Evolutionary conservation across 1,284 basidiomycete species (phyloP), one percentile per base, ranked within the genome.

Genomic region (Puccinia sorghi): DNA sequence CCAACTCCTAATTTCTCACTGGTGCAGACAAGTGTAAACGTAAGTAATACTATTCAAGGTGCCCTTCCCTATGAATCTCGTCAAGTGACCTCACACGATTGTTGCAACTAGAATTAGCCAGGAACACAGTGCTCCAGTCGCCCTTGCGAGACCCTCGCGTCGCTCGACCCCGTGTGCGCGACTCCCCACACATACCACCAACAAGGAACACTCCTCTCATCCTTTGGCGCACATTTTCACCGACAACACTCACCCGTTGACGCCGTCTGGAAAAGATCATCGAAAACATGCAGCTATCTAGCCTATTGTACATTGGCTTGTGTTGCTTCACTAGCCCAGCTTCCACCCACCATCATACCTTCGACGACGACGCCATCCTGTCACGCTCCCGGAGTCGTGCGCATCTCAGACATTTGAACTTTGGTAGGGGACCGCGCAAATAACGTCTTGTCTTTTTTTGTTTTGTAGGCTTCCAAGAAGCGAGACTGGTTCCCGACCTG

Each of bases 401-500:
- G 66, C 50, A 50, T 15, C 52, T n/a, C 15, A 7, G 8, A n/a
- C 3, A n/a, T 17, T 52, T 1, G 46, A 52, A 20, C 15, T 25
- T 9, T 25, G 50, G 12, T 37, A n/a, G n/a, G 27, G 13, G 4
- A 52, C 66, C 52, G 46, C 50, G 27, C 27, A 32, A 17, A 20
- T 52, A 13, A 52, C 52, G 66, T n/a, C 3, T 52, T 15, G 17
- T 0, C 9, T 15, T 22, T 7, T 37, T n/a, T 50, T 52, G 27
- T 52, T 12, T 22, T 1, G 1, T 50, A 69, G 66, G 66, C 52
- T 69, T 69, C 52, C 32, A 50, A 50, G 25, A 50, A 48, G 27
- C 22, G 50, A 7, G 66, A 2, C 46, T 69, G 25, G 66, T 69
- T 22, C 66, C 66, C 20, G 66, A 69, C 39, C 32, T 69, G 43